These are phyloP conservation scores for Cladobotryum protrusum DNA, from an alignment of 2,329 filamentous ascomycete genomes.

Conservation along the genomic window DNA sequence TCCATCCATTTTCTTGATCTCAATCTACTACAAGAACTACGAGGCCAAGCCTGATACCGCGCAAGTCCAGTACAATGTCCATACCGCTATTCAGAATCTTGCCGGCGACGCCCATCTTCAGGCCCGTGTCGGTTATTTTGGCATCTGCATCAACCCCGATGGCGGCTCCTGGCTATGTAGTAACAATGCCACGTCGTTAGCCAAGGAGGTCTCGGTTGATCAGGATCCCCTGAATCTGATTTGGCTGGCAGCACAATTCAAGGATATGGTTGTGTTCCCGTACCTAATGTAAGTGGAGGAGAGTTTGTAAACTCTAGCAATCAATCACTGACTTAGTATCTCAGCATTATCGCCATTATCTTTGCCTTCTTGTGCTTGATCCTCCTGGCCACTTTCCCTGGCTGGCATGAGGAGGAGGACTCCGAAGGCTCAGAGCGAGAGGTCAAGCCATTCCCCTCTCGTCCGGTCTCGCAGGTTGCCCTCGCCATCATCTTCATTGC, in stretches of 20 bases:
- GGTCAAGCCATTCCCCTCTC: constrained; percentile 88
- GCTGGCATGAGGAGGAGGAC: constrained; percentile 91
- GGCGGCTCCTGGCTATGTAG: constrained; percentile 90
- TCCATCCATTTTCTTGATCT: constrained; percentile 93
- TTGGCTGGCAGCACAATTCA: constrained; percentile 95
- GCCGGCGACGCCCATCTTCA: constrained; percentile 78
- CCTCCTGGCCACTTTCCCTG: constrained; percentile 91
- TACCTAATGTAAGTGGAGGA: constrained; percentile 73
- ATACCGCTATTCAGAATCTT: constrained; percentile 81
- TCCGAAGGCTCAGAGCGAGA: constrained; percentile 76
- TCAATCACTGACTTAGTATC: not conserved
- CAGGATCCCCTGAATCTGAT: constrained; percentile 96
- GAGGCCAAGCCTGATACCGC: constrained; percentile 73
- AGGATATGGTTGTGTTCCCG: constrained; percentile 96
- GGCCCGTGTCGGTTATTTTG: constrained; percentile 94
- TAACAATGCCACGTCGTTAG: constrained; percentile 91
- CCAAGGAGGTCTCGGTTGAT: constrained; percentile 80
- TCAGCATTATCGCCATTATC: constrained; percentile 91
- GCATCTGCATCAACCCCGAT: constrained; percentile 91
- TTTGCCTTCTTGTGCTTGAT: constrained; percentile 95
- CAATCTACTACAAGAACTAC: constrained; percentile 92
- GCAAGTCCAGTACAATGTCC: constrained; percentile 85
- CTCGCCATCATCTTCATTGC: constrained; percentile 84
- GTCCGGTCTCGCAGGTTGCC: constrained; percentile 86
- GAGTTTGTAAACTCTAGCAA: not conserved